phyloP scores from a whole-genome alignment of 1,284 basidiomycete genomes.

The Boletus smithii region DNA sequence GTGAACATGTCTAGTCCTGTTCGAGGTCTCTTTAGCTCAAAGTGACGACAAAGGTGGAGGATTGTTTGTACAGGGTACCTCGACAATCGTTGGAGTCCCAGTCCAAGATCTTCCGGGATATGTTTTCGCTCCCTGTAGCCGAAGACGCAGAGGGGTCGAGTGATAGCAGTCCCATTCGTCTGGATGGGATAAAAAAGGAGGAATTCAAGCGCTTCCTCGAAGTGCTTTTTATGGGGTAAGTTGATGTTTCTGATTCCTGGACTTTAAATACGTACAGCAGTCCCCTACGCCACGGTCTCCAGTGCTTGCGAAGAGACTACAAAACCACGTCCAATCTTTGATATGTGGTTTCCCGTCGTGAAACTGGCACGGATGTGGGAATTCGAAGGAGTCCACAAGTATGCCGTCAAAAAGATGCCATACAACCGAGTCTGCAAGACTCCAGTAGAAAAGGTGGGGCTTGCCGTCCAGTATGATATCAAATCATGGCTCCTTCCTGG shows the following conservation, averaged over 20 bases:
- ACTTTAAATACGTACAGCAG: background rate
- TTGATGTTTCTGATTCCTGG: background rate
- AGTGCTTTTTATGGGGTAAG: constrained; percentile 20
- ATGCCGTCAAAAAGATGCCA: constrained; percentile 13
- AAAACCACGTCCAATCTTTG: constrained; percentile 3
- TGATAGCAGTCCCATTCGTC: constrained; percentile 16
- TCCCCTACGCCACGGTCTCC: background rate
- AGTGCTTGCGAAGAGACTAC: constrained; percentile 2
- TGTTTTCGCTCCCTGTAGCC: constrained; percentile 23
- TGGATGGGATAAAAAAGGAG: constrained; percentile 15
- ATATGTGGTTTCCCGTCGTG: constrained; percentile 22
- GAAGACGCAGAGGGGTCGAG: constrained; percentile 16
- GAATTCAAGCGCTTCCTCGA: constrained; percentile 26
- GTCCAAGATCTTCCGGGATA: constrained; percentile 24
- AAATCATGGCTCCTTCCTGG: constrained; percentile 22
- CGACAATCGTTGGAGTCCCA: constrained; percentile 14
- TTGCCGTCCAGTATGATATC: constrained; percentile 20
- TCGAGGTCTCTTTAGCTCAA: background rate
- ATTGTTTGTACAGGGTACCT: constrained; percentile 24
- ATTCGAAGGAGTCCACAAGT: constrained; percentile 11
- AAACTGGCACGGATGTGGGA: constrained; percentile 26
- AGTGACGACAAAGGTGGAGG: constrained; percentile 17
- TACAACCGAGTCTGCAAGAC: constrained; percentile 7
- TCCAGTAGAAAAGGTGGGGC: constrained; percentile 22
- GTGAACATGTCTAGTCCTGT: background rate